Percentiles rank a stretch among this genome's conserved stretches.
phyloP scores from a whole-genome alignment of 139 green algal genomes.

The Penium margaritaceum region DNA sequence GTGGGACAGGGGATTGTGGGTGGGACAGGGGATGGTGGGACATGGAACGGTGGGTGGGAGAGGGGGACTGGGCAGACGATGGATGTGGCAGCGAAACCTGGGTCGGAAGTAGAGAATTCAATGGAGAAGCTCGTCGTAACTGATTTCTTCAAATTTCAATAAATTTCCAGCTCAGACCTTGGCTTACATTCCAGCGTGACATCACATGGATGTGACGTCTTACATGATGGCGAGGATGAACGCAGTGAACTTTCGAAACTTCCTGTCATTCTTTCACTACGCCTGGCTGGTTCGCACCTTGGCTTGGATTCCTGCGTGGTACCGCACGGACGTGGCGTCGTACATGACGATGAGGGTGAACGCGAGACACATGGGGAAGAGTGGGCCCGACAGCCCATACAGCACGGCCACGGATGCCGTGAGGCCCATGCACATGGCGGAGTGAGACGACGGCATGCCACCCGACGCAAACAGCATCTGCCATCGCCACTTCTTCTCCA shows the following conservation, averaged over 20 bases:
- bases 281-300: too few species aligned
- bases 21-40: too few species aligned
- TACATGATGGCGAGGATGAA: not conserved
- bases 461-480: constrained; percentile 74
- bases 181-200: not conserved
- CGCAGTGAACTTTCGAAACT: not conserved
- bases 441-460: constrained; percentile 96
- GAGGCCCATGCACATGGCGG: constrained; percentile 74
- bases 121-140: too few species aligned
- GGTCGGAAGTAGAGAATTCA: too few species aligned
- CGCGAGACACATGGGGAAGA: constrained; percentile 78
- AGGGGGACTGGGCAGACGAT: too few species aligned
- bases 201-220: too few species aligned
- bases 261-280: not conserved
- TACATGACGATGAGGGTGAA: constrained; percentile 98
- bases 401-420: constrained; percentile 79
- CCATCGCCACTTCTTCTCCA: constrained; percentile 73
- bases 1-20: too few species aligned
- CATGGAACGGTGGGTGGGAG: too few species aligned
- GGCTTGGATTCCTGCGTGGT: constrained; percentile 86
- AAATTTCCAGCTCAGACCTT: too few species aligned
- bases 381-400: constrained; percentile 68
- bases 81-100: too few species aligned
- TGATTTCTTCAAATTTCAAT: too few species aligned
- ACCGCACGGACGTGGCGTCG: constrained; percentile 86